Percentiles rank a stretch among this genome's conserved stretches.
Conservation (phyloP, 176 grass and related monocot genomes). For the Raddia distichophylla region DNA sequence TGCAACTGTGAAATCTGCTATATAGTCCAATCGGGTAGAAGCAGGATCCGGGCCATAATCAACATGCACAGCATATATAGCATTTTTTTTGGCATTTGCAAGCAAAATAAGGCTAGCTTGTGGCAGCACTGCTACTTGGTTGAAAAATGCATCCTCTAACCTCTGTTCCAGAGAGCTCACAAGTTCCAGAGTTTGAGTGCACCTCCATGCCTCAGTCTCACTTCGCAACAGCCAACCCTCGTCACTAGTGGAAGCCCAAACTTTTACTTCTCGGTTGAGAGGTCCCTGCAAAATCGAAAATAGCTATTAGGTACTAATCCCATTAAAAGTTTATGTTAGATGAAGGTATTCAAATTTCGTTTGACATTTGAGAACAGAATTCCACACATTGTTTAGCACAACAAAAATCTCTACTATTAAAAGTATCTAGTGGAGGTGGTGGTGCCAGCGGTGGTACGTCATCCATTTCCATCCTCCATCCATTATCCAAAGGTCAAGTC, state of each 20-base stretch:
- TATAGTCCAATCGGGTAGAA: conserved; percentile 81
- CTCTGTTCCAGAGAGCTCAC: conserved; percentile 72
- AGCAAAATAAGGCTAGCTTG: conserved; percentile 93
- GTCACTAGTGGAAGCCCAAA: conserved; percentile 78
- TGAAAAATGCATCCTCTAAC: conserved; percentile 91
- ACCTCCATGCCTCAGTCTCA: conserved; percentile 85
- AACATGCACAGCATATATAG: conserved; percentile 95
- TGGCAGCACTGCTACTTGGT: conserved; percentile 86
- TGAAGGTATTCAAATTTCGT: conserved; percentile 4
- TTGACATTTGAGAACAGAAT: neutral
- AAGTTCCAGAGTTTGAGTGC: conserved; percentile 80
- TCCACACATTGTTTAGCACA: neutral
- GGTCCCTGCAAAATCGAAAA: conserved; percentile 60
- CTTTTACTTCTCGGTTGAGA: conserved; percentile 88
- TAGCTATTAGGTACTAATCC: neutral
- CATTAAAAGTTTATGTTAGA: conserved; percentile 27
- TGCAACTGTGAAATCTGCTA: conserved; percentile 94
- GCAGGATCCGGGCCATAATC: conserved; percentile 72
- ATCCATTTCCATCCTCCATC: no score
- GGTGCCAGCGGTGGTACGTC: no score
- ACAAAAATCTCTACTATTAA: neutral
- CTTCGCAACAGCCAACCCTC: conserved; percentile 82
- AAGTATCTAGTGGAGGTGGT: no score
- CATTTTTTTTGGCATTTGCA: conserved; percentile 98
- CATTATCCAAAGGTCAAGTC: no score